Percentiles rank a stretch among this genome's conserved stretches.
Evolutionary conservation across 176 grass and related monocot species (phyloP).

Genomic region (Carex littledalei): DNA sequence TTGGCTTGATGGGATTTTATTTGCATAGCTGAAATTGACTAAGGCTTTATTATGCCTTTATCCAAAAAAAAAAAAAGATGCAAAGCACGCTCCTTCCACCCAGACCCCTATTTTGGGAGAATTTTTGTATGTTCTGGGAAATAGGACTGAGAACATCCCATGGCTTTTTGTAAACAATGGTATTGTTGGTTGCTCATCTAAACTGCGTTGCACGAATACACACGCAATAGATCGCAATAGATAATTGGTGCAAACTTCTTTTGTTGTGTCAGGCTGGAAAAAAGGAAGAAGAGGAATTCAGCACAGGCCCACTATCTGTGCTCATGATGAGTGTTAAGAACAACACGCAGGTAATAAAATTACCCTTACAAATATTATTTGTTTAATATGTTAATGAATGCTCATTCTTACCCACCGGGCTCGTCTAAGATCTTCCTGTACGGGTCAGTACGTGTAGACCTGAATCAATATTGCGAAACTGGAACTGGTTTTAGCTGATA

Average conservation of each 20-base stretch:
- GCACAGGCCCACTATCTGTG: slow-evolving; percentile 68
- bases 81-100: no score
- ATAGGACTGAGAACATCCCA: not conserved
- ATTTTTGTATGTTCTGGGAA: not conserved
- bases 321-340: slow-evolving; percentile 87
- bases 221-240: not conserved
- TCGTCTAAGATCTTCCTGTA: not conserved
- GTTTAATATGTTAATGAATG: not conserved
- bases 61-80: no score
- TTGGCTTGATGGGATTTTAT: not conserved
- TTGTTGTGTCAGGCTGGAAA: slow-evolving; percentile 35
- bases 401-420: not conserved
- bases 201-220: not conserved
- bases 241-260: not conserved
- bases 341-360: slow-evolving; percentile 53
- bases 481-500: not conserved
- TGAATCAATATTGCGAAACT: not conserved
- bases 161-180: not conserved
- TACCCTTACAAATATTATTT: not conserved
- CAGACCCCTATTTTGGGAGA: no score
- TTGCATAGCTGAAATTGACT: not conserved
- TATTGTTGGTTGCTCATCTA: not conserved
- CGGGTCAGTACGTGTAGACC: not conserved
- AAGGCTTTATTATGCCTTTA: not conserved
- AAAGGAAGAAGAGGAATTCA: slow-evolving; percentile 82